These are phyloP conservation scores for Gastrolobium bilobum DNA, from an alignment of 306 rosid genomes.

Conservation along the genomic window DNA sequence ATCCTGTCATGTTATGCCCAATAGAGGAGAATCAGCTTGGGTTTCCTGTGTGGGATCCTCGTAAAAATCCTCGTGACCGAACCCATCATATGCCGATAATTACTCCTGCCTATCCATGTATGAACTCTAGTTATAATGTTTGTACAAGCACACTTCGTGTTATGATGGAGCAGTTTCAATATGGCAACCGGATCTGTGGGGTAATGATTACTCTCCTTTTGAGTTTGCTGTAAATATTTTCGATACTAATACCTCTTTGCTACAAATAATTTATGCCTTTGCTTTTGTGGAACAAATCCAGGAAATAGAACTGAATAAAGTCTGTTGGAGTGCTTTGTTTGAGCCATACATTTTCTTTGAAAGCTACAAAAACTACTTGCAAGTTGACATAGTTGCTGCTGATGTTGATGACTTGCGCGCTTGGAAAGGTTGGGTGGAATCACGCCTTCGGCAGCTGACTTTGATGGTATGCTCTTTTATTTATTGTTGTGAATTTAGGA, in stretches of 20 bases:
- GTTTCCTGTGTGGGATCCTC: slow-evolving; percentile 93
- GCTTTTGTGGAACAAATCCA: slow-evolving; percentile 48
- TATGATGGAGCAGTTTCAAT: slow-evolving; percentile 89
- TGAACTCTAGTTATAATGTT: slow-evolving; percentile 96
- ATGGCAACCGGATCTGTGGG: slow-evolving; percentile 81
- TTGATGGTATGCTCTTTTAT: slow-evolving; percentile 49
- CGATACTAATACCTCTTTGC: neutral
- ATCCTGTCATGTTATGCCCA: slow-evolving; percentile 90
- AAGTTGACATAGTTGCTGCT: slow-evolving; percentile 87
- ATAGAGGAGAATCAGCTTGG: slow-evolving; percentile 92
- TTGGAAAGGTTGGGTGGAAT: slow-evolving; percentile 99
- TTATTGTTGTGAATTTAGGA: neutral
- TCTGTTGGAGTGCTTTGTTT: slow-evolving; percentile 81
- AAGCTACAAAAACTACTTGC: slow-evolving; percentile 86
- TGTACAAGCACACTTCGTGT: slow-evolving; percentile 91
- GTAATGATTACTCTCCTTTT: slow-evolving; percentile 51
- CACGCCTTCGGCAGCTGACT: slow-evolving; percentile 89
- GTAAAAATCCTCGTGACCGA: slow-evolving; percentile 85
- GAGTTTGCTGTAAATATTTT: neutral
- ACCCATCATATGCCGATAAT: slow-evolving; percentile 94
- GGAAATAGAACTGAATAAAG: slow-evolving; percentile 81
- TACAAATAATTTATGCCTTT: slow-evolving; percentile 23
- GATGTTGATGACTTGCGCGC: slow-evolving; percentile 81
- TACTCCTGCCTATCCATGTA: slow-evolving; percentile 97
- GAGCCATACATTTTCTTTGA: slow-evolving; percentile 83